Conservation (phyloP, 2,329 filamentous ascomycete genomes). For the Aspergillus hiratsukae region DNA sequence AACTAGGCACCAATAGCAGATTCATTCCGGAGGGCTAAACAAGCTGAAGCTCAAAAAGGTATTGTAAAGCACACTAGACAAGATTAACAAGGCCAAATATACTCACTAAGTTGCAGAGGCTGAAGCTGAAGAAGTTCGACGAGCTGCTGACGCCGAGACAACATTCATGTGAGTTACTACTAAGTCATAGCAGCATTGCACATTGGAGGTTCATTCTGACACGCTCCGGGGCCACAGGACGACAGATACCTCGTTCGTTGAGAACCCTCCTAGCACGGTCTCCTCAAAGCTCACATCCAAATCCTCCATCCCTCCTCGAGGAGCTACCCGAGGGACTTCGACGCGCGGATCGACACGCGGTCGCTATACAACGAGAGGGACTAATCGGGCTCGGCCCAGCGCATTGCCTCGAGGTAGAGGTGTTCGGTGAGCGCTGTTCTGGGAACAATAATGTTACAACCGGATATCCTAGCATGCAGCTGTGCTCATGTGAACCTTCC, state of each 20-base stretch:
- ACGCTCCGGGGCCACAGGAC: slow-evolving; percentile 53
- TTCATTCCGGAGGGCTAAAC: slow-evolving; percentile 67
- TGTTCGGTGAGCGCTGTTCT: slow-evolving; percentile 24
- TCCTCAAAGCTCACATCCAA: slow-evolving; percentile 45
- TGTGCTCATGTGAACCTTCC: not conserved
- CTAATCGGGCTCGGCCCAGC: slow-evolving; percentile 31
- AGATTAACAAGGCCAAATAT: not conserved
- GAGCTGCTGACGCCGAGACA: slow-evolving; percentile 59
- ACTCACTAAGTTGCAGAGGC: slow-evolving; percentile 27
- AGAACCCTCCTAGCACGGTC: slow-evolving; percentile 61
- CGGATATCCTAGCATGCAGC: not conserved
- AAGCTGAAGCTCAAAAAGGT: slow-evolving; percentile 52
- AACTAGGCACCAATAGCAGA: slow-evolving; percentile 72
- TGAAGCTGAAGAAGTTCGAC: slow-evolving; percentile 28
- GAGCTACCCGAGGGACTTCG: slow-evolving; percentile 18
- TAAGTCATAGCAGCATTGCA: not conserved
- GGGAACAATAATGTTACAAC: not conserved
- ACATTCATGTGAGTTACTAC: slow-evolving; percentile 70
- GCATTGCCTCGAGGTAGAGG: slow-evolving; percentile 39
- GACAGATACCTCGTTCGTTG: slow-evolving; percentile 85
- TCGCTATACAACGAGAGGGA: slow-evolving; percentile 37
- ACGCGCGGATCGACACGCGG: slow-evolving; percentile 22
- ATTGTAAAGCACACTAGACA: slow-evolving; percentile 4
- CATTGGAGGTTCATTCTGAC: slow-evolving; percentile 4
- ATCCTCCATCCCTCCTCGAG: slow-evolving; percentile 22